These are phyloP conservation scores for Chimonanthus praecox DNA, from an alignment of 164 flowering plant species.

Conservation along the genomic window DNA sequence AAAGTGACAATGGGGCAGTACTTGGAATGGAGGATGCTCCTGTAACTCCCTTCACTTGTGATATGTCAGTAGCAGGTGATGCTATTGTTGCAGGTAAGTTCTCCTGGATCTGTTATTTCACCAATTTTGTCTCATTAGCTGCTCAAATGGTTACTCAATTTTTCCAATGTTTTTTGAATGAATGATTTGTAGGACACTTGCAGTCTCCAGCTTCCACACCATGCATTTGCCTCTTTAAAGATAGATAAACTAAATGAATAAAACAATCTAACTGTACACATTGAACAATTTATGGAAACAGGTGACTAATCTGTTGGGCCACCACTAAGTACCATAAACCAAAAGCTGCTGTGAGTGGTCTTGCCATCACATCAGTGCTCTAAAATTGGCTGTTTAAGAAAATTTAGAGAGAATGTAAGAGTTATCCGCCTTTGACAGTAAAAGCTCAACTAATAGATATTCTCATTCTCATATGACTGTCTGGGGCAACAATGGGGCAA, in stretches of 20 bases:
- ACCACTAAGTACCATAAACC: background rate
- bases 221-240: no score
- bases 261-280: background rate
- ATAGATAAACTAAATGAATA: no score
- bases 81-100: slow-evolving; percentile 83
- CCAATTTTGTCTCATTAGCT: background rate
- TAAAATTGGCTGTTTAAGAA: background rate
- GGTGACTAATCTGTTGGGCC: background rate
- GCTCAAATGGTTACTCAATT: background rate
- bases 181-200: background rate
- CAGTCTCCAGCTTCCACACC: background rate
- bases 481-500: background rate
- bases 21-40: slow-evolving; percentile 81
- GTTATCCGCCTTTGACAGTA: no score
- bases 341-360: background rate
- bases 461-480: background rate
- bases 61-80: slow-evolving; percentile 94
- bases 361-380: background rate
- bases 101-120: background rate
- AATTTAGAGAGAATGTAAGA: background rate
- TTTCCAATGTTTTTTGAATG: background rate
- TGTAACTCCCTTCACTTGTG: slow-evolving; percentile 72
- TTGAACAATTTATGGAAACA: background rate
- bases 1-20: slow-evolving; percentile 52
- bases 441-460: no score